phyloP scores from a whole-genome alignment of 192 early-diverging fungal species.

The Backusella sp. region DNA sequence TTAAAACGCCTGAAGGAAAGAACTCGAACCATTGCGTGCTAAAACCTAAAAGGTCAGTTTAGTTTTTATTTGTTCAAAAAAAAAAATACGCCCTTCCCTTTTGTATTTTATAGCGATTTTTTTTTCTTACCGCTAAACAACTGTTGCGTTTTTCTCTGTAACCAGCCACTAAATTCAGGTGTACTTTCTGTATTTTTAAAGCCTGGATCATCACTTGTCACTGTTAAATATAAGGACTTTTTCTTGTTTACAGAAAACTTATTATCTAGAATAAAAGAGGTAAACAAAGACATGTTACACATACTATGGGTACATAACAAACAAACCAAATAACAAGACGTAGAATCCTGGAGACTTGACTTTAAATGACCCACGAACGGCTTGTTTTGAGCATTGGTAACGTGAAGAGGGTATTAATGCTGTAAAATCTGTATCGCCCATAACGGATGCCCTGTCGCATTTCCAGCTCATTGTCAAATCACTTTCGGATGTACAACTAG shows the following conservation, averaged over 20 bases:
- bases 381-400: background rate
- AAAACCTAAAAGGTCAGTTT: background rate
- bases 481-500: background rate
- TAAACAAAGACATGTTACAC: background rate
- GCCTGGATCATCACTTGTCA: background rate
- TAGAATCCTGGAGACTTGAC: background rate
- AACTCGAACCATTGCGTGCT: background rate
- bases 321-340: slow-evolving; percentile 3
- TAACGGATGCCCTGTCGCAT: background rate
- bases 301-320: background rate
- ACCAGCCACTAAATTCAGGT: background rate
- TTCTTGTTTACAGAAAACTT: slow-evolving; percentile 1
- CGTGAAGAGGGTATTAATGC: background rate
- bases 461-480: background rate
- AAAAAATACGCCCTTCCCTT: background rate
- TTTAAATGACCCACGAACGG: background rate
- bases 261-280: background rate
- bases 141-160: background rate
- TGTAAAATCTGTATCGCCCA: background rate
- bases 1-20: background rate
- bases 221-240: background rate
- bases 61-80: background rate
- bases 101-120: background rate
- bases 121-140: background rate
- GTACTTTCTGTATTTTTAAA: background rate